Percentiles rank a stretch among this genome's conserved stretches.
Evolutionary conservation across 2,329 filamentous ascomycete genomes (phyloP).

Genomic region (Pezicula carpinea): DNA sequence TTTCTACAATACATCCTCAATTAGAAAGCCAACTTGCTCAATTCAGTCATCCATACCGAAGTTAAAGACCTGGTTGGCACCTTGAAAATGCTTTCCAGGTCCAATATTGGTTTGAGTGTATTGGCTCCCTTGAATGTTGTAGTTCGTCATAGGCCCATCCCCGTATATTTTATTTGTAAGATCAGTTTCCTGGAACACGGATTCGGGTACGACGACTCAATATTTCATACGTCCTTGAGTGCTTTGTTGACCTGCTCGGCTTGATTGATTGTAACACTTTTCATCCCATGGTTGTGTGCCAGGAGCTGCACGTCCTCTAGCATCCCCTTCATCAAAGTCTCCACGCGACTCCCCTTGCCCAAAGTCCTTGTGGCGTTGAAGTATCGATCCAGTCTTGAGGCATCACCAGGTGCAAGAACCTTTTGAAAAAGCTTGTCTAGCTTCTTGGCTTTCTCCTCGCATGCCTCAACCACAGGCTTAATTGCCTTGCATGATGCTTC

Average conservation of each 20-base stretch:
- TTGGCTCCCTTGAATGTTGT: background rate
- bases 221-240: constrained; percentile 10
- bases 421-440: constrained; percentile 16
- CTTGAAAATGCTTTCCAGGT: background rate
- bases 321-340: constrained; percentile 11
- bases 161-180: background rate
- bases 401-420: constrained; percentile 8
- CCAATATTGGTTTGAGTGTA: background rate
- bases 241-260: constrained; percentile 8
- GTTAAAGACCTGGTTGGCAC: background rate
- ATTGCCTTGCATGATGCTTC: constrained; percentile 5
- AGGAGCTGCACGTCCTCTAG: constrained; percentile 12
- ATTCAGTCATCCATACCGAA: background rate
- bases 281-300: constrained; percentile 1
- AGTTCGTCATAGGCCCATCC: background rate
- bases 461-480: constrained; percentile 15
- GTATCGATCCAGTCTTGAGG: constrained; percentile 11
- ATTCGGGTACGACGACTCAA: constrained; percentile 4
- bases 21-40: background rate
- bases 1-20: background rate
- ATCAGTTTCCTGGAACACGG: background rate
- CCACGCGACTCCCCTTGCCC: constrained; percentile 11
- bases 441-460: constrained; percentile 17
- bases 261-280: constrained; percentile 7
- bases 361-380: constrained; percentile 10